Base-by-base conservation (phyloP, 768 basidiomycete species). In the Panaeolus papilionaceus region DNA sequence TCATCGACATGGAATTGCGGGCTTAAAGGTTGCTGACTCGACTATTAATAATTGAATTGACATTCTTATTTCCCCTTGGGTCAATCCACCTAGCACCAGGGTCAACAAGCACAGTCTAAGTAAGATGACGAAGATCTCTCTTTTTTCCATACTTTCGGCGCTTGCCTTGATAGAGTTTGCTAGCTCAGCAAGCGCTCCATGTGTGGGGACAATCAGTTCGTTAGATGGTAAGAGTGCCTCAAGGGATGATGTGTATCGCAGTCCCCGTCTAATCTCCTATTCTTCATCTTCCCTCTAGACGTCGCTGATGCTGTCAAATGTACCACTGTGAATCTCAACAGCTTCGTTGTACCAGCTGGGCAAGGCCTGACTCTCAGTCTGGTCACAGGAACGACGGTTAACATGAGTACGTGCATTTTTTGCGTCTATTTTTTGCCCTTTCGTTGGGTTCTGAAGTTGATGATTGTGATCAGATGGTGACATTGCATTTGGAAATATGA, bases 321-420 rank as follows among this genome's bases (percentile, higher is more conserved):
- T 74, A 85, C 81, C 1, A 87, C 85, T 3, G 84, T 91, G 64
- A 85, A 85, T 70, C 84, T 90, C 72, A 80, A 86, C 47, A 68
- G 76, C 10, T 88, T 89, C 75, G 86, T 84, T 8, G 88, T 89
- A 40, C 85, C 88, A 12, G 84, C 81, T 39, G 88, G 87, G 14
- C 62, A 84, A 75, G 83, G 80, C 0, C 81, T 90, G 71, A 79
- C 77, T 16, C 80, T 91, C 38, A 69, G 75, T 20, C 78, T 90
- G 39, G 67, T 79, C 45, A 70, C 75, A 28, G 85, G 85, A 5
- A 84, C 88, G 1, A 88, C 82, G 4, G 89, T 91, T 67, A 89
- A 85, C 62, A 76, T 91, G 76, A 75, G 88, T 89, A 70, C 72
- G 86, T 77, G 6, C 44, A 23, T 23, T 18, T 42, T 61, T 45